Base-by-base conservation (phyloP, 768 basidiomycete genomes). In the Mrakia blollopis region DNA sequence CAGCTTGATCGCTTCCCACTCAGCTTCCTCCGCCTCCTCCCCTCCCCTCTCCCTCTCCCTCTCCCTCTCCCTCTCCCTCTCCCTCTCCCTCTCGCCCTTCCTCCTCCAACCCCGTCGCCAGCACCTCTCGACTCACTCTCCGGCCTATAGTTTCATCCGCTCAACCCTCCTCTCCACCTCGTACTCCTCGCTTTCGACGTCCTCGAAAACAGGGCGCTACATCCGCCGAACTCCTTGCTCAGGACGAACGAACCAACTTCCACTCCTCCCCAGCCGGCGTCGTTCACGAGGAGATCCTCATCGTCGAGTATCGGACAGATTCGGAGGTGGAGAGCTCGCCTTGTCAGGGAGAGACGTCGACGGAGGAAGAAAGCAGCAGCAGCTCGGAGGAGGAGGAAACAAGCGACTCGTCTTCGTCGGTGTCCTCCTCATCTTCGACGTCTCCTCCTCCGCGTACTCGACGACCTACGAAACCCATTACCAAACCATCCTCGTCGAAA, bases 261-360 rank as follows among this genome's bases (percentile, higher is more conserved):
- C 52, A n/a, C 25, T 54, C 52, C 18, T 54, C 52, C 14, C 52
- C 52, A 54, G 25, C 52, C 2, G 23, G 23, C 52, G 52, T 54
- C 52, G 14, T 54, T 23, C 25, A 25, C 52, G 52, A 54, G 52
- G 52, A 54, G 52, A 8, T 67, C 4, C 63, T 67, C 35, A 67
- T 67, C 37, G 63, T 67, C 63, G 63, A 67, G 63, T 67, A 67
- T 35, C 11, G 37, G 23, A 67, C 63, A 2, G 63, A 67, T 37
- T 65, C 65, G 10, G 65, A 68, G 23, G 25, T 25, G 1, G 65
- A 68, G 21, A 68, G 35, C 18, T 25, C 65, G 21, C 44, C 65
- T 21, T 39, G 35, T 39, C 65, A 68, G 13, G 37, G 21, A 11
- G 65, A 41, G 14, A 39, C 65, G 10, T 39, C 65, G 6, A 41